These are phyloP conservation scores for Pharnaceum exiguum DNA, from an alignment of 148 eudicot genomes.

Conservation along the genomic window DNA sequence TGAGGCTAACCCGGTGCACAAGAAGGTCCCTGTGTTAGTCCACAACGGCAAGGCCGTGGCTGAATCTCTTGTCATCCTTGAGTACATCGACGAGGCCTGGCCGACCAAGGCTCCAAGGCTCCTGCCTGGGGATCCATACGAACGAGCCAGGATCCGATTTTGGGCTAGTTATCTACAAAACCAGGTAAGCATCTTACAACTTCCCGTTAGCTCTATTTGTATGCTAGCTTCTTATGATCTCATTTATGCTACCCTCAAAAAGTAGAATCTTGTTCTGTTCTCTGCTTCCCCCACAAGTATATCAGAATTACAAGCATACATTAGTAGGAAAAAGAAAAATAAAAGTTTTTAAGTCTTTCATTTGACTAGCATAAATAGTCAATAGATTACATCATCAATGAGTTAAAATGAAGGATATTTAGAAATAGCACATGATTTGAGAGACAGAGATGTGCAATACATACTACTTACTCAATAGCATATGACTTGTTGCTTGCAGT, in stretches of 20 bases:
- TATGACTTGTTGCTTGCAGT: conserved; percentile 13
- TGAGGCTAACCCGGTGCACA: conserved; percentile 13
- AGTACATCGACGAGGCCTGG: conserved; percentile 19
- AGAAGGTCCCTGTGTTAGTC: conserved; percentile 14
- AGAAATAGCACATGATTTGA: too few relatives aligned
- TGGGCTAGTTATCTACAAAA: conserved; percentile 24
- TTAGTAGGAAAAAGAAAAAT: too few relatives aligned
- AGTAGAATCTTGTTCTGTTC: too few relatives aligned
- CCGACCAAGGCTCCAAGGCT: conserved; percentile 10
- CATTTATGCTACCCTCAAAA: too few relatives aligned
- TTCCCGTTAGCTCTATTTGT: not conserved
- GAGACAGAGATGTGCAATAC: too few relatives aligned
- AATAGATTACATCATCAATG: too few relatives aligned
- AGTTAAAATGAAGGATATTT: too few relatives aligned
- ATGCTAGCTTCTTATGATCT: not conserved
- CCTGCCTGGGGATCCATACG: conserved; percentile 13
- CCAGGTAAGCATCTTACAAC: conserved; percentile 7
- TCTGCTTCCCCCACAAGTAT: too few relatives aligned
- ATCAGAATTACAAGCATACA: too few relatives aligned
- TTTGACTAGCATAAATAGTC: too few relatives aligned
- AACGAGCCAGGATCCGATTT: conserved; percentile 21
- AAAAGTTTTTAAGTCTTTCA: too few relatives aligned
- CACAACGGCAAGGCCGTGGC: conserved; percentile 17
- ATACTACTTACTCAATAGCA: too few relatives aligned
- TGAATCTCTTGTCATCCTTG: conserved; percentile 19